Base-by-base conservation (phyloP, 179 eudicot genomes). In the Silene noctiflora region DNA sequence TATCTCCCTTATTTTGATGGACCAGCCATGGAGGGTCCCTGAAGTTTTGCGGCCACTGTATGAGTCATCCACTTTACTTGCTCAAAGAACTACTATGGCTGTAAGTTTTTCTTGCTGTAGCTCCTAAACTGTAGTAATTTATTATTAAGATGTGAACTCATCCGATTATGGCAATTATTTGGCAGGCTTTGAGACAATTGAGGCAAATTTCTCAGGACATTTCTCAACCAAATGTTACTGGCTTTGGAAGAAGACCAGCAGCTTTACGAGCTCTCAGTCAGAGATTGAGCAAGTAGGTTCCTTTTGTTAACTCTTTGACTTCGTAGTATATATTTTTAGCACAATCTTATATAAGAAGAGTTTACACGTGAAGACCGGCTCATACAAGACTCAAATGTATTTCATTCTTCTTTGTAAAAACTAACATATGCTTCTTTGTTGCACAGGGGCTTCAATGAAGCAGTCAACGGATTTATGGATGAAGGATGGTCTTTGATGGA, bases 401-500 rank as follows among this genome's bases (percentile, higher is more conserved):
- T 53, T 21, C 42, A 14, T 16, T 56, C 10, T 22, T 7, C n/a
- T 35, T 62, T 59, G 31, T 65, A 12, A 8, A 65, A 51, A 69
- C 29, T 77, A n/a, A 20, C 46, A 7, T 75, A 12, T 53, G 66
- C 6, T 33, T 24, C 25, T 39, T 68, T 76, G 24, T 76, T 60
- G 11, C 71, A 62, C 85, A 91, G 98, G 85, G 97, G 98, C 53
- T 93, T 93, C 78, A 93, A 91, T 62, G 98, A 93, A 85, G 93
- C 98, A 35, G 88, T 93, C 6, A 93, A 91, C 73, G 97, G 97
- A 14, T 93, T 93, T 77, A 81, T 86, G 21, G 97, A 90, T 72
- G 95, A 93, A 71, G 98, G 98, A 60, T 93, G 98, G 98, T 86
- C 97, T 68, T 69, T 90, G 88, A 84, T 91, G 86, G 97, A 86